Evolutionary conservation across 2,329 filamentous ascomycete species (phyloP), one percentile per base, ranked within the genome.

Genomic region (Aspergillus caelatus): DNA sequence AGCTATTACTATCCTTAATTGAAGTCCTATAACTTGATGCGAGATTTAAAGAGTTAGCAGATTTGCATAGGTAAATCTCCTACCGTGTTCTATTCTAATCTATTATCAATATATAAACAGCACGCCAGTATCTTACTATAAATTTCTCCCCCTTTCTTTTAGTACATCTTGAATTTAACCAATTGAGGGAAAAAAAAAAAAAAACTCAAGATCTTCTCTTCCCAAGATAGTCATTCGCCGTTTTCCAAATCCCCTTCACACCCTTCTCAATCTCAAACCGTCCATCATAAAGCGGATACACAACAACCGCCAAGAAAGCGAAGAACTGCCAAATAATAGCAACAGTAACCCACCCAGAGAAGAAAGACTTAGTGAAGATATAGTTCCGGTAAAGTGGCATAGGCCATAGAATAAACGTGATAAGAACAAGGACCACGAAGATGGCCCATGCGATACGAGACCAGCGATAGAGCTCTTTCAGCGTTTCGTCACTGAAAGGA

Each of bases 211-310:
- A 54, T n/a, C 19, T 36, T n/a, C 30, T 34, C 30, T 16, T 36
- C 12, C n/a, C 19, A 12, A 54, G 32, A 34, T 23, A 54, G 8
- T 19, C 28, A 19, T 30, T 21, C 30, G 21, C 52, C 1, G 32
- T 14, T 3, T n/a, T 60, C 26, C 23, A 64, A 23, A 62, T 59
- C 4, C 78, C 77, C 30, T 64, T 62, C 0, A 68, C 43, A 3
- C 70, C 74, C 36, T 66, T 75, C 14, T 70, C 68, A 63, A 83
- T 83, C 32, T 77, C 80, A 61, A 72, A 65, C 26, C 80, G 71
- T 5, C 82, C 82, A 68, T 85, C 82, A 63, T 80, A 84, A 14
- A 84, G 66, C 1, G 82, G 83, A 67, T 79, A 84, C 1, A 84
- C 65, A 0, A 83, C 78, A 0, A 84, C 82, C 0, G 79, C 79